Evolutionary conservation across 352 stramenopile species (phyloP).

Genomic region (Elongisporangium prolatum): DNA sequence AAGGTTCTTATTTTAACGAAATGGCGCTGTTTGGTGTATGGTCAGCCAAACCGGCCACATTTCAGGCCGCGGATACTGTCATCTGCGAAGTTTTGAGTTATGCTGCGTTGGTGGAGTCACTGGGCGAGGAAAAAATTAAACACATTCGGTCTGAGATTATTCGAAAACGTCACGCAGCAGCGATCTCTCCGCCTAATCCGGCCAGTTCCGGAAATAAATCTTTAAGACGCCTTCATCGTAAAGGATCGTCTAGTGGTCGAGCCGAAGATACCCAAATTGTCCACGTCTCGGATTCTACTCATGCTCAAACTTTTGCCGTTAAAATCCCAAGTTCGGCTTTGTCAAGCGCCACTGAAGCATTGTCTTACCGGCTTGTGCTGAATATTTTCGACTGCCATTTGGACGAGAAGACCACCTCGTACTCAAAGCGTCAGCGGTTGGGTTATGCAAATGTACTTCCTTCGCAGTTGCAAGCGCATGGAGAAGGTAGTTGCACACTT

Average conservation of each 20-base stretch:
- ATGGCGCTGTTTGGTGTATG: slow-evolving; percentile 46
- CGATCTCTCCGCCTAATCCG: not conserved
- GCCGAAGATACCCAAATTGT: slow-evolving; percentile 2
- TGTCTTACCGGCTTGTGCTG: slow-evolving; percentile 34
- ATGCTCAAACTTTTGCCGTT: slow-evolving; percentile 46
- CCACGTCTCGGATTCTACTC: slow-evolving; percentile 26
- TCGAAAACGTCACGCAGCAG: slow-evolving; percentile 18
- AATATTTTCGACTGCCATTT: slow-evolving; percentile 26
- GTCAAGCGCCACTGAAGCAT: slow-evolving; percentile 8
- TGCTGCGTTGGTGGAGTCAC: slow-evolving; percentile 21
- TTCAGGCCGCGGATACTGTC: slow-evolving; percentile 31
- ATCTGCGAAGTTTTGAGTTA: slow-evolving; percentile 35
- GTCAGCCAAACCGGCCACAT: slow-evolving; percentile 27
- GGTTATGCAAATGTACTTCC: slow-evolving; percentile 36
- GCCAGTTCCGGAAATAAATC: not conserved
- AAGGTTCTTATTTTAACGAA: slow-evolving; percentile 41
- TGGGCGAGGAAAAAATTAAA: slow-evolving; percentile 26
- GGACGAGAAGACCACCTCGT: slow-evolving; percentile 11
- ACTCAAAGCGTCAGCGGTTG: slow-evolving; percentile 18
- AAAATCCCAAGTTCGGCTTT: slow-evolving; percentile 34
- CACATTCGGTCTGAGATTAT: slow-evolving; percentile 36
- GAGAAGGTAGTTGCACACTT: slow-evolving; percentile 47
- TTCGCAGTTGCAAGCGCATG: slow-evolving; percentile 43
- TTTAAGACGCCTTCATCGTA: not conserved
- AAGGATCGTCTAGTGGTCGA: not conserved